These are phyloP conservation scores for Fraxinus ornus DNA, from an alignment of 305 asterid species.

Conservation along the genomic window DNA sequence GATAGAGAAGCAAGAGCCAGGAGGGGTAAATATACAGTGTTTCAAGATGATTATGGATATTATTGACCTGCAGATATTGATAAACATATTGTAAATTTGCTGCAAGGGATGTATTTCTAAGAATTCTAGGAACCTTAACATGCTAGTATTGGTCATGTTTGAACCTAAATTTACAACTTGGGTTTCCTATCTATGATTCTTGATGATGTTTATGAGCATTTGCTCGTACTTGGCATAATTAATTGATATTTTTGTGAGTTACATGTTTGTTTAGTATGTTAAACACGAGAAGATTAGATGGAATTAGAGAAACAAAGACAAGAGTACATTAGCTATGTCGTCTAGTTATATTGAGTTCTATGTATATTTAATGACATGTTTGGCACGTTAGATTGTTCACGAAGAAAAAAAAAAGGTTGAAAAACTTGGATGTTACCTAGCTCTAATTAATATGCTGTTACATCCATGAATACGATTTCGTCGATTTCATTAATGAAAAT, in stretches of 20 bases:
- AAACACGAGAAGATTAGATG: background rate
- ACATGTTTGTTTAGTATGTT: background rate
- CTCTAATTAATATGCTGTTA: background rate
- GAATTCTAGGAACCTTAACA: background rate
- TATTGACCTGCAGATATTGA: background rate
- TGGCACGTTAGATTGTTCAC: background rate
- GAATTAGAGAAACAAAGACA: too few species aligned
- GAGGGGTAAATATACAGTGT: constrained; percentile 62
- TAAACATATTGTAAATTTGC: background rate
- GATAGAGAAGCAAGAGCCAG: constrained; percentile 77
- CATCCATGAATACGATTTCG: background rate
- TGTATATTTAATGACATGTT: background rate
- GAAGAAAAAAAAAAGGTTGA: too few species aligned
- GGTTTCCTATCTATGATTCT: background rate
- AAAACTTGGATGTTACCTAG: background rate
- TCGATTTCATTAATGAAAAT: background rate
- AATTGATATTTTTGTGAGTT: background rate
- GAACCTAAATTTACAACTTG: background rate
- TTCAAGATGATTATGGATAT: constrained; percentile 56
- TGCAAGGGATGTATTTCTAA: background rate
- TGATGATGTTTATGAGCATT: background rate
- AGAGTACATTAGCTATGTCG: too few species aligned
- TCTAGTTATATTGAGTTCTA: too few species aligned
- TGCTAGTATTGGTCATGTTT: constrained; percentile 1
- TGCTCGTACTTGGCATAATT: background rate